Evolutionary conservation across 2,329 filamentous ascomycete species (phyloP).

Genomic region (Colletotrichum caudatum): DNA sequence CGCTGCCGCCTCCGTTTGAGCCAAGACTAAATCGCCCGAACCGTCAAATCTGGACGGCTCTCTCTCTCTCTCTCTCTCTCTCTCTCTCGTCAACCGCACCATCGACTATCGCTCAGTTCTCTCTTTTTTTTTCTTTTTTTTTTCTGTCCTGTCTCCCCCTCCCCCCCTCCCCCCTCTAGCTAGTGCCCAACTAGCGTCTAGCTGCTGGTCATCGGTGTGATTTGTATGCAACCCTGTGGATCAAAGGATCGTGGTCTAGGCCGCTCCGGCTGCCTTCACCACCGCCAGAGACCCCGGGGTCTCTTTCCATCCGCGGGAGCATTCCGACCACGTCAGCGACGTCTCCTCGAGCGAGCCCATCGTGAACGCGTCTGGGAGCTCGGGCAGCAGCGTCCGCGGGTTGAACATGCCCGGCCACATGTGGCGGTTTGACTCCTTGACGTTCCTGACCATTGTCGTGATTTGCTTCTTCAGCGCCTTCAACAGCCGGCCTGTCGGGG

Average conservation of each 20-base stretch:
- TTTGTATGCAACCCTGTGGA: neutral
- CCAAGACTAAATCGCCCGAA: constrained; percentile 24
- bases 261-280: neutral
- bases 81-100: neutral
- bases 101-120: neutral
- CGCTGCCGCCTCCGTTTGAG: constrained; percentile 18
- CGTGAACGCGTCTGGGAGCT: neutral
- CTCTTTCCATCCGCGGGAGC: constrained; percentile 3
- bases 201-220: neutral
- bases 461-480: constrained; percentile 10
- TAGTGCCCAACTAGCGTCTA: neutral
- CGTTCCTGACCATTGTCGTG: neutral
- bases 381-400: neutral
- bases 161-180: neutral
- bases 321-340: neutral
- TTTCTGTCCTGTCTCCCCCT: neutral
- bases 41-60: neutral
- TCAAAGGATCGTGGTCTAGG: neutral
- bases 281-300: constrained; percentile 9
- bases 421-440: neutral
- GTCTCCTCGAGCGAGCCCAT: constrained; percentile 3
- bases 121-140: neutral
- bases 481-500: neutral
- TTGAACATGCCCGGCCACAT: neutral
- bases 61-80: neutral